Percentiles rank a stretch among this genome's conserved stretches.
Conservation (phyloP, 1,284 basidiomycete species). For the Tylopilus sp. region DNA sequence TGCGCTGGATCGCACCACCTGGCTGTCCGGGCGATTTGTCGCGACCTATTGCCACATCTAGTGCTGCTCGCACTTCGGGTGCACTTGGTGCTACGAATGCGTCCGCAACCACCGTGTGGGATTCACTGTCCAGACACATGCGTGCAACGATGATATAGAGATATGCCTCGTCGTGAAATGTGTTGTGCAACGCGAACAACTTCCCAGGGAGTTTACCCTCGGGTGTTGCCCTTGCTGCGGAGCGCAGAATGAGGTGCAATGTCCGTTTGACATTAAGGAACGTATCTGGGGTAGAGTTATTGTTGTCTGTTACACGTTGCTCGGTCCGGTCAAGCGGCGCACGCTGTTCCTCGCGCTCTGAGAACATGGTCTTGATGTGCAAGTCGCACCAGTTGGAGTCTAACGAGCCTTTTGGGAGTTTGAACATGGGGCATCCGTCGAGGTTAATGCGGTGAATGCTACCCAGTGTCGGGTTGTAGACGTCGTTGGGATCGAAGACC, state of each 20-base stretch:
- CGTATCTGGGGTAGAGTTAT: conserved; percentile 1
- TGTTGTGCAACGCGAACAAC: conserved; percentile 36
- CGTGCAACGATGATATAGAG: conserved; percentile 42
- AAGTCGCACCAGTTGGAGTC: conserved; percentile 27
- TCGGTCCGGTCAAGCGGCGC: neutral
- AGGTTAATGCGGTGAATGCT: conserved; percentile 46
- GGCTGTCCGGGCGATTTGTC: neutral
- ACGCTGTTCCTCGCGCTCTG: conserved; percentile 21
- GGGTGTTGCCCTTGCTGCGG: conserved; percentile 12
- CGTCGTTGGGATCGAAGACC: neutral
- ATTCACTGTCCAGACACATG: conserved; percentile 44
- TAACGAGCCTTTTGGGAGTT: conserved; percentile 6
- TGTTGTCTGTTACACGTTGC: too few species aligned
- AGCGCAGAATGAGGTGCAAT: conserved; percentile 29
- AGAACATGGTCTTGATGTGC: conserved; percentile 32
- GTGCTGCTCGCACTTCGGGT: neutral
- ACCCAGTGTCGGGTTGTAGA: conserved; percentile 31
- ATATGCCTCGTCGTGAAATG: conserved; percentile 24
- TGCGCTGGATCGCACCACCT: conserved; percentile 2
- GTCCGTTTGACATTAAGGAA: conserved; percentile 34
- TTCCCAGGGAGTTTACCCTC: neutral
- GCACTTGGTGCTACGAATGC: conserved; percentile 41
- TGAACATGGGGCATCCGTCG: conserved; percentile 34
- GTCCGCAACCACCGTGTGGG: conserved; percentile 47
- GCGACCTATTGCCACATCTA: neutral